Base-by-base conservation (phyloP, 2,329 filamentous ascomycete genomes). In the Aotearoamyces nothofagi region DNA sequence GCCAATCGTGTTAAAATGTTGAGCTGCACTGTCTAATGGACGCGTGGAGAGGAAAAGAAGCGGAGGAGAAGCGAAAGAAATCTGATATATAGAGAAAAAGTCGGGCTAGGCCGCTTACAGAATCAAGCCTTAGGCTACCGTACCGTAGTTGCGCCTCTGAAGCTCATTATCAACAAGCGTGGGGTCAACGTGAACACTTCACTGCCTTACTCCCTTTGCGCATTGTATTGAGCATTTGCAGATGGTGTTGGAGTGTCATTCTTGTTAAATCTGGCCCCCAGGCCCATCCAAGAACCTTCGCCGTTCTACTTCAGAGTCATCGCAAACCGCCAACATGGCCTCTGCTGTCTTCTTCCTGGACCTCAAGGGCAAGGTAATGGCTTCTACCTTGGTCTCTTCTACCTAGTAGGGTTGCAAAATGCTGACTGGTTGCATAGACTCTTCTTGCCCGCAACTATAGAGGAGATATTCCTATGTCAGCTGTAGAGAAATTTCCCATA, bases 271-370 rank as follows among this genome's bases (percentile, higher is more conserved):
- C n/a, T n/a, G n/a, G n/a, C n/a, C n/a, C n/a, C n/a, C n/a, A n/a
- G n/a, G n/a, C n/a, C n/a, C n/a, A n/a, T n/a, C n/a, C n/a, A n/a
- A n/a, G n/a, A n/a, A n/a, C n/a, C n/a, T n/a, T n/a, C n/a, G n/a
- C n/a, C n/a, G n/a, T n/a, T n/a, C n/a, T n/a, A n/a, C n/a, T n/a
- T n/a, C n/a, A n/a, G n/a, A n/a, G n/a, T n/a, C n/a, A n/a, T n/a
- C n/a, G n/a, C n/a, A n/a, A n/a, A n/a, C n/a, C 34, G 26, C 20
- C 43, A 42, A 23, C 52, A 98, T 98, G 90, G 90, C 90, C 45
- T 98, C 90, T 36, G 90, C 90, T 40, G 55, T 98, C 49, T 98
- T 98, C 70, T 98, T 98, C 56, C 78, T 98, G 49, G 90, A 98
- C 57, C 69, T 98, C 44, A 98, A 98, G 83, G 90, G 90, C 81